Percentiles rank a stretch among this genome's conserved stretches.
These are phyloP conservation scores for Apiospora kogelbergensis DNA, from an alignment of 2,329 filamentous ascomycete species.

Conservation along the genomic window DNA sequence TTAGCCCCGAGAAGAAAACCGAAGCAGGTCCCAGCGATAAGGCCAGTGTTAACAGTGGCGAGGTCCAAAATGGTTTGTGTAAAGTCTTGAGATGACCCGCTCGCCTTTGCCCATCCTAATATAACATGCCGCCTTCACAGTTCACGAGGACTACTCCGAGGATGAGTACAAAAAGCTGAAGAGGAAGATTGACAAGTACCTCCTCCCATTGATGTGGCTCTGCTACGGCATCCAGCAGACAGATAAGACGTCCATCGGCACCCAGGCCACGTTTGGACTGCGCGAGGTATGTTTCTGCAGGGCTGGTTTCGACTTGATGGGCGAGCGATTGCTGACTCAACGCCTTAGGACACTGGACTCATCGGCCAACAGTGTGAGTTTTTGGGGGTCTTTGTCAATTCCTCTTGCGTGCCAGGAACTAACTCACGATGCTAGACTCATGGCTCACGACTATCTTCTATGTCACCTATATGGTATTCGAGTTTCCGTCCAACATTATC, in stretches of 20 bases:
- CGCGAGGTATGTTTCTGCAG: conserved; percentile 22
- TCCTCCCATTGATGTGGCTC: conserved; percentile 47
- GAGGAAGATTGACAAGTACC: conserved; percentile 43
- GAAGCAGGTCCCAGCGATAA: conserved; percentile 22
- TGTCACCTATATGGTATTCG: conserved; percentile 32
- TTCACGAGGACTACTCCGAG: conserved; percentile 30
- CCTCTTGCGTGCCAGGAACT: neutral
- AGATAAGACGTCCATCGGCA: conserved; percentile 44
- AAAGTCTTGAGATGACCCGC: neutral
- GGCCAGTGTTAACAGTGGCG: conserved; percentile 20
- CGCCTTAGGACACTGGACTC: conserved; percentile 28
- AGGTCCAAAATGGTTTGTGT: conserved; percentile 23
- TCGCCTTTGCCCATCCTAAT: neutral
- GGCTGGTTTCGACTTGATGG: too few species aligned
- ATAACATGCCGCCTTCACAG: neutral
- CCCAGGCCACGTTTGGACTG: conserved; percentile 39
- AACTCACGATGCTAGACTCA: conserved; percentile 18
- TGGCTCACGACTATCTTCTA: conserved; percentile 35
- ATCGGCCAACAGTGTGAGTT: conserved; percentile 28
- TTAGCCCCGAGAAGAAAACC: conserved; percentile 19
- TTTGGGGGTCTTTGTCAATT: neutral
- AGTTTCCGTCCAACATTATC: conserved; percentile 32
- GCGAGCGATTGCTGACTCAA: neutral
- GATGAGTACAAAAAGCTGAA: conserved; percentile 38
- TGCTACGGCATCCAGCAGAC: conserved; percentile 50